These are phyloP conservation scores for Hymenoscyphus occultus DNA, from an alignment of 2,329 filamentous ascomycete species.

Conservation along the genomic window DNA sequence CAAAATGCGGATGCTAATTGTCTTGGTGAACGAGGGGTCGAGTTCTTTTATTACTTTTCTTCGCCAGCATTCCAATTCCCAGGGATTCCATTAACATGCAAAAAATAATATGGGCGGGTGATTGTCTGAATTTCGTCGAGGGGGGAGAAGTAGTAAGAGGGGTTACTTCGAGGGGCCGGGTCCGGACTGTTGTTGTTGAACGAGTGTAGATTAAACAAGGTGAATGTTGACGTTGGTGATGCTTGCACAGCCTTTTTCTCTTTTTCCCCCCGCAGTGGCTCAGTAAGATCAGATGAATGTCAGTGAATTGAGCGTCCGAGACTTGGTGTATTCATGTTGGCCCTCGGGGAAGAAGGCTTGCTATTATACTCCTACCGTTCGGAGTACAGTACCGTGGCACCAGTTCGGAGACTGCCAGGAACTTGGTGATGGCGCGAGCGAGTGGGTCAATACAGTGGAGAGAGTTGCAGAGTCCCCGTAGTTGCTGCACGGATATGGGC, in stretches of 20 bases:
- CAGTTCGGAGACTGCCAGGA: no score
- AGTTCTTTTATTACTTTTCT: background rate
- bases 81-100: conserved; percentile 8
- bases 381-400: no score
- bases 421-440: background rate
- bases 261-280: background rate
- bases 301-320: background rate
- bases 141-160: background rate
- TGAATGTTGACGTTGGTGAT: background rate
- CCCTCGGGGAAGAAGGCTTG: background rate
- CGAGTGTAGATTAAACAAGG: conserved; percentile 14
- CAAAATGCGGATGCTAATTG: background rate
- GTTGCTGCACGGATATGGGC: background rate
- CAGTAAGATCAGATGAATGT: background rate
- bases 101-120: conserved; percentile 3
- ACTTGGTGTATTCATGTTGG: no score
- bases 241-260: background rate
- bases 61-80: background rate
- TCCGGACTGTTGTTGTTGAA: conserved; percentile 9
- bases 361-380: background rate
- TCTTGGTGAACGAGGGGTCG: background rate
- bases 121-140: background rate
- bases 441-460: background rate
- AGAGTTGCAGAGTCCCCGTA: background rate
- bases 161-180: background rate